Evolutionary conservation across 352 stramenopile species (phyloP).

Genomic region (Pythium plurisporium): DNA sequence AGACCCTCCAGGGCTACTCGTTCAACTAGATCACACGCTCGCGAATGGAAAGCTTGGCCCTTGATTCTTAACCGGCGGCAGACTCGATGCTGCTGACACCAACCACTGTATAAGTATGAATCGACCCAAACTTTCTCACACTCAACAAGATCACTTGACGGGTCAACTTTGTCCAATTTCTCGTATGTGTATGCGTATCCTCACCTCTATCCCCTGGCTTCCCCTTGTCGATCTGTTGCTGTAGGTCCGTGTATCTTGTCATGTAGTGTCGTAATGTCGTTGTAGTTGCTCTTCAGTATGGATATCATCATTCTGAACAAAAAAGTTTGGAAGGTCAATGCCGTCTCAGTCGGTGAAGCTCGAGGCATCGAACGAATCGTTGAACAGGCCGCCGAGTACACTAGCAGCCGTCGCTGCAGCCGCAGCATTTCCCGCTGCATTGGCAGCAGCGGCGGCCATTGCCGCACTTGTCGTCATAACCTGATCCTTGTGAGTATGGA

Average conservation of each 20-base stretch:
- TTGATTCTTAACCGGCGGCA: not conserved
- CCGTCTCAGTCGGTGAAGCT: constrained; percentile 13
- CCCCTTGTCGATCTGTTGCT: not conserved
- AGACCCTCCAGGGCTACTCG: constrained; percentile 24
- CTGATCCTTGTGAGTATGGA: constrained; percentile 27
- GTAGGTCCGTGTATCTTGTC: constrained; percentile 1
- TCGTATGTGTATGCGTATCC: constrained; percentile 5
- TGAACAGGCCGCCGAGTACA: constrained; percentile 21
- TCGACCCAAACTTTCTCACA: not conserved
- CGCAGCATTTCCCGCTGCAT: constrained; percentile 11
- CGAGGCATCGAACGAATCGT: constrained; percentile 19
- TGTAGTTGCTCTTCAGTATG: not conserved
- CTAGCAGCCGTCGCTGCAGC: constrained; percentile 13
- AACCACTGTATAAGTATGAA: constrained; percentile 3
- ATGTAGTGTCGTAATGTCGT: constrained; percentile 14
- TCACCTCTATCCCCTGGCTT: constrained; percentile 5
- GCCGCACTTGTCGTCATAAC: constrained; percentile 5
- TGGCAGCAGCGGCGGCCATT: constrained; percentile 12
- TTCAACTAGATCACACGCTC: too few species aligned
- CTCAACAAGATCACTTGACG: not conserved
- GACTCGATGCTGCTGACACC: not conserved
- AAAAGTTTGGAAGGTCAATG: constrained; percentile 7
- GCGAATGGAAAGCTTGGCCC: not conserved
- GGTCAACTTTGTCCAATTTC: not conserved
- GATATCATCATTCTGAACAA: constrained; percentile 14